Percentiles rank a stretch among this genome's conserved stretches.
Conservation (phyloP, 495 filamentous ascomycete genomes). For the Tuber calosporum region DNA sequence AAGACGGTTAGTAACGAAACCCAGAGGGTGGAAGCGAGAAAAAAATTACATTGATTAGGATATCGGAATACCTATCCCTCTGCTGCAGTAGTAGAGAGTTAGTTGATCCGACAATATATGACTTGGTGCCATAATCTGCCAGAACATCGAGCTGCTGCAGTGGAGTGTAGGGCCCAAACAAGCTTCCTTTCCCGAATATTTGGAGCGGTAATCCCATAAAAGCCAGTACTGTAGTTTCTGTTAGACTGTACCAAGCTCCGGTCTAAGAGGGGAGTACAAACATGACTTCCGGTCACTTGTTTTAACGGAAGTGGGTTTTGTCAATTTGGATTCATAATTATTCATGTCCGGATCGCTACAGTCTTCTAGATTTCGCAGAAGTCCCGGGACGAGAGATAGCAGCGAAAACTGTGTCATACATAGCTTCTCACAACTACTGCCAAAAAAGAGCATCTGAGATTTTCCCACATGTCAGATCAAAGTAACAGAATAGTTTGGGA, state of each 20-base stretch:
- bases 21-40: neutral
- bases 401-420: constrained; percentile 99
- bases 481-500: constrained; percentile 14
- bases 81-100: constrained; percentile 91
- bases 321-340: constrained; percentile 65
- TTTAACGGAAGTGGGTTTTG: constrained; percentile 73
- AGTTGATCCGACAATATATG: constrained; percentile 93
- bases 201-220: constrained; percentile 95
- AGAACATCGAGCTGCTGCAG: constrained; percentile 91
- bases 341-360: constrained; percentile 86
- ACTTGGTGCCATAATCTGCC: constrained; percentile 90
- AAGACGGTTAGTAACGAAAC: constrained; percentile 9
- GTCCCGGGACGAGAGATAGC: constrained; percentile 84
- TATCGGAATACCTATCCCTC: constrained; percentile 94
- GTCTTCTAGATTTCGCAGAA: constrained; percentile 78
- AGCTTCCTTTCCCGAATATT: constrained; percentile 91
- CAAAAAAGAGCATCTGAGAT: constrained; percentile 95
- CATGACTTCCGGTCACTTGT: constrained; percentile 85
- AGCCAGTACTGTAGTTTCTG: constrained; percentile 56
- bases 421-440: constrained; percentile 81
- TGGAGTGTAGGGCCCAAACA: constrained; percentile 96
- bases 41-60: constrained; percentile 70
- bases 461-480: constrained; percentile 11
- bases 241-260: constrained; percentile 7
- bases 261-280: constrained; percentile 41